Evolutionary conservation across 2,329 filamentous ascomycete genomes (phyloP), one percentile per base, ranked within the genome.

Genomic region (Ceratocystis papillata): DNA sequence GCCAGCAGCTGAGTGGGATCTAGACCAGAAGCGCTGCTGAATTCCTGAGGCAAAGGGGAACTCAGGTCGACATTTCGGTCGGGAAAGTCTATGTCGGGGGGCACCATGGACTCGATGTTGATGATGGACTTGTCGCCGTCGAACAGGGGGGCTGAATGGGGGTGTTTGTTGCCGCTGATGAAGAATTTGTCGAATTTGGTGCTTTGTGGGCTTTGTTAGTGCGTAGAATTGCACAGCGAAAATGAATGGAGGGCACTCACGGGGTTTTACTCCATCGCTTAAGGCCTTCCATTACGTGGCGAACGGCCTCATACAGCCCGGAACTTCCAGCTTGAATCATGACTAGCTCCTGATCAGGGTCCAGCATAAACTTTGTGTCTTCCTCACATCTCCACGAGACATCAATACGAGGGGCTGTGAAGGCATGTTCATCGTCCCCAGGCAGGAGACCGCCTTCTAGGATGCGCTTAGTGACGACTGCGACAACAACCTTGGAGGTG

Each of bases 251-350:
- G n/a, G 17, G 62, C 63, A 65, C 65, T 67, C 48, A 69, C 67
- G 55, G 30, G 5, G 57, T 37, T 17, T 48, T 33, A 25, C 45
- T 48, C 65, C 65, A 67, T 28, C 28, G 20, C 44, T 67, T 50
- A 10, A 68, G 65, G 20, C 67, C 67, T 12, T 57, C 48, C 63
- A 65, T 33, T 17, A 65, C 63, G 45, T 96, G 84, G 0, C 89
- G 81, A 46, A 83, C 80, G 0, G 88, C 84, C 73, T 96, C 92
- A 69, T 84, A 96, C 72, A 91, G 96, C 0, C 88, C 86, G 7
- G 53, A 57, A 0, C 75, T 74, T 2, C 86, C 81, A 0, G 87
- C 81, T 72, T 96, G 90, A 0, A 96, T 76, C 89, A 96, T 96
- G 10, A 92, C 75, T 73, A 86, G 86, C 70, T 88, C 84, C 44